Evolutionary conservation across 1,139 yeast genomes (phyloP).

Genomic region (Debaryomycetaceae sp.): DNA sequence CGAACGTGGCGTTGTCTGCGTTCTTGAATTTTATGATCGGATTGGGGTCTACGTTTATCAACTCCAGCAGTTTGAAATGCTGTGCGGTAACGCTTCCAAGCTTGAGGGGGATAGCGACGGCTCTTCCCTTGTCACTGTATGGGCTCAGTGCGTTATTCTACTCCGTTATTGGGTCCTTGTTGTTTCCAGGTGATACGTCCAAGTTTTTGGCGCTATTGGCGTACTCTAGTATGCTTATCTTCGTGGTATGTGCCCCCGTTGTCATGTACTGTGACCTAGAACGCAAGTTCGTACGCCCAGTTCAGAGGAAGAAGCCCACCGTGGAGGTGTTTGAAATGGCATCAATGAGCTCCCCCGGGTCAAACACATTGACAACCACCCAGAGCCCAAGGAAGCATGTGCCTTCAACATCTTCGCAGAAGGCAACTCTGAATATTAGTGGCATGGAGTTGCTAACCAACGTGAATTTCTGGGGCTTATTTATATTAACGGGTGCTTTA

Average conservation of each 20-base stretch:
- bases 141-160: conserved; percentile 59
- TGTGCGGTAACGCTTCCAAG: conserved; percentile 56
- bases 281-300: conserved; percentile 14
- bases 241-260: conserved; percentile 44
- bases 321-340: conserved; percentile 13
- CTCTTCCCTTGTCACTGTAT: conserved; percentile 56
- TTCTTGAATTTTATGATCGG: conserved; percentile 44
- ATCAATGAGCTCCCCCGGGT: conserved; percentile 2
- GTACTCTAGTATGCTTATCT: conserved; percentile 35
- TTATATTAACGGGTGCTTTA: conserved; percentile 43
- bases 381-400: neutral
- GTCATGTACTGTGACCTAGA: conserved; percentile 43
- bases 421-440: conserved; percentile 5
- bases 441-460: conserved; percentile 27
- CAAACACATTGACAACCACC: neutral
- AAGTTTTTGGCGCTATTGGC: conserved; percentile 47
- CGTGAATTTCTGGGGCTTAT: conserved; percentile 47
- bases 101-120: conserved; percentile 56
- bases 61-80: conserved; percentile 53
- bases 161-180: conserved; percentile 44
- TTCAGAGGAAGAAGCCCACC: conserved; percentile 3
- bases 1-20: conserved; percentile 33
- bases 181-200: conserved; percentile 51
- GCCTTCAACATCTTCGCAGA: neutral
- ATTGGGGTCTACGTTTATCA: conserved; percentile 52